A percentile compares a stretch with the other conserved stretches of the same genome.
These are phyloP conservation scores for Leccinum rimulosum DNA, from an alignment of 768 basidiomycete genomes.

Conservation along the genomic window DNA sequence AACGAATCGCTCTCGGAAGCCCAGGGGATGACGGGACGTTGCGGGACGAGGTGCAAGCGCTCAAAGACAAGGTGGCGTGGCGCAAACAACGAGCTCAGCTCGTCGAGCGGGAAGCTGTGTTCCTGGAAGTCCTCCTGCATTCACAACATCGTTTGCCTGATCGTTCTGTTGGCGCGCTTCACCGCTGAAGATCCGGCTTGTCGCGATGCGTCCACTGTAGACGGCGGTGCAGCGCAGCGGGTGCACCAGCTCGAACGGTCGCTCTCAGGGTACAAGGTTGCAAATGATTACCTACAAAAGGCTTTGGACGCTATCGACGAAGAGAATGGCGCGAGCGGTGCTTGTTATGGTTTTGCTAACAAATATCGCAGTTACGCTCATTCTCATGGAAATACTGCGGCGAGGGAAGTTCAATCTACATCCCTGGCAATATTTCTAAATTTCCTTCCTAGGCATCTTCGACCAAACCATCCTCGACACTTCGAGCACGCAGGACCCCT, in stretches of 20 bases:
- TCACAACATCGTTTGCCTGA: background rate
- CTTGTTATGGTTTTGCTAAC: conserved; percentile 14
- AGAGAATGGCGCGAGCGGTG: conserved; percentile 26
- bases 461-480: no score
- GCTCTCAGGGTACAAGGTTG: conserved; percentile 52
- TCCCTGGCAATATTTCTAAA: background rate
- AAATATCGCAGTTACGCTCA: conserved; percentile 47
- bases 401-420: conserved; percentile 54
- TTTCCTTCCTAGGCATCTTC: no score
- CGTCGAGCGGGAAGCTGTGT: conserved; percentile 60
- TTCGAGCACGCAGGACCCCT: no score
- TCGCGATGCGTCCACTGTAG: conserved; percentile 24
- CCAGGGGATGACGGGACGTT: conserved; percentile 32
- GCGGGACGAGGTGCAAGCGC: conserved; percentile 35
- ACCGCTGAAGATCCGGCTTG: conserved; percentile 51
- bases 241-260: conserved; percentile 55
- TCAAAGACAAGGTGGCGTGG: conserved; percentile 40
- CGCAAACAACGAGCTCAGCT: conserved; percentile 40
- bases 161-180: conserved; percentile 51
- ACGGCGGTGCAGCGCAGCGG: conserved; percentile 27
- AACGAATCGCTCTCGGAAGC: conserved; percentile 39
- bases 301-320: conserved; percentile 48
- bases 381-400: conserved; percentile 64
- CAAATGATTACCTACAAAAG: conserved; percentile 43
- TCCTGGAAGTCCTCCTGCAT: conserved; percentile 59